Conservation (phyloP, 805 yeast species). For the Metschnikowia vanudenii region DNA sequence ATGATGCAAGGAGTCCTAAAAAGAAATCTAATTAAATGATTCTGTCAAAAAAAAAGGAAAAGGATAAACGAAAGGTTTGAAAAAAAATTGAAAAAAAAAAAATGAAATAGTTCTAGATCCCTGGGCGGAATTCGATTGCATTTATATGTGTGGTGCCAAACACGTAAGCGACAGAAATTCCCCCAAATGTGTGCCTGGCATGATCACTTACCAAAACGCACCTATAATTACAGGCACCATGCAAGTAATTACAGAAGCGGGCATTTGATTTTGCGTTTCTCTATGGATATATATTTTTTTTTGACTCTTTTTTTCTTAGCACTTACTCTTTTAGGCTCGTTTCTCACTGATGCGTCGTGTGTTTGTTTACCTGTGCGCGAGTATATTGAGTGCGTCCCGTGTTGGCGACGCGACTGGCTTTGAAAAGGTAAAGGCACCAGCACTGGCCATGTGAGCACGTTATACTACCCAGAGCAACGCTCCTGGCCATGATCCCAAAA, state of each 20-base stretch:
- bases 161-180: constrained; percentile 3
- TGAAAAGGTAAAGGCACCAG: not conserved
- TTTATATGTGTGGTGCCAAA: constrained; percentile 9
- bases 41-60: not conserved
- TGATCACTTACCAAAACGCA: not conserved
- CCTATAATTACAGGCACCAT: constrained; percentile 18
- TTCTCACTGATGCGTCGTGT: constrained; percentile 3
- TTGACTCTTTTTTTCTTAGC: too few relatives aligned
- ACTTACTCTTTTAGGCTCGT: too few relatives aligned
- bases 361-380: constrained; percentile 16
- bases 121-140: not conserved
- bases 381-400: constrained; percentile 16
- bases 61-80: not conserved
- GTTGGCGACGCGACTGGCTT: constrained; percentile 9
- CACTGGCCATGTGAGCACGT: not conserved
- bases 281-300: not conserved
- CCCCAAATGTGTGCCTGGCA: not conserved
- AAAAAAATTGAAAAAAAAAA: not conserved
- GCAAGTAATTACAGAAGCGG: constrained; percentile 18
- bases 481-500: too few relatives aligned
- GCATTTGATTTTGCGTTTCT: not conserved
- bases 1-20: too few relatives aligned
- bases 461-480: too few relatives aligned
- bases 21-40: not conserved
- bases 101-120: not conserved